Evolutionary conservation across 2,329 filamentous ascomycete genomes (phyloP).

Genomic region (Aureobasidium sp.): DNA sequence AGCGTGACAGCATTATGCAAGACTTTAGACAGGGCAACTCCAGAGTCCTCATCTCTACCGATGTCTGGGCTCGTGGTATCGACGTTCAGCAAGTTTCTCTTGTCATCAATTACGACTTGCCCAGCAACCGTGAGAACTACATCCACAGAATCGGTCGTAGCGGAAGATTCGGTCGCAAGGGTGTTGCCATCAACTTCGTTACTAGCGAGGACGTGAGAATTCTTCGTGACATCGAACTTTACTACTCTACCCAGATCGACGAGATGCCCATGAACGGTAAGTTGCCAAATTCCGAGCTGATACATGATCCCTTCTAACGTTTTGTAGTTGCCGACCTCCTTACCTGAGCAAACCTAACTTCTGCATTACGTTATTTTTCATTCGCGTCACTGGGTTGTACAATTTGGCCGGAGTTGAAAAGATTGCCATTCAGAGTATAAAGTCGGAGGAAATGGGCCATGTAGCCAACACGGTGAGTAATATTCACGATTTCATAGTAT

Average conservation of each 20-base stretch:
- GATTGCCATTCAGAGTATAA: background rate
- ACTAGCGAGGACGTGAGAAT: slow-evolving; percentile 97
- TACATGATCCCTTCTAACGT: background rate
- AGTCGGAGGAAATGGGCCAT: slow-evolving; percentile 17
- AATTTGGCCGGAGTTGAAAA: background rate
- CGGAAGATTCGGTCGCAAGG: slow-evolving; percentile 93
- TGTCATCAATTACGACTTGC: slow-evolving; percentile 98
- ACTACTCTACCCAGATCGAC: slow-evolving; percentile 94
- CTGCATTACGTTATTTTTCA: background rate
- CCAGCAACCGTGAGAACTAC: slow-evolving; percentile 98
- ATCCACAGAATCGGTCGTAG: slow-evolving; percentile 97
- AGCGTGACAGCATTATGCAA: slow-evolving; percentile 98
- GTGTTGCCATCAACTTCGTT: slow-evolving; percentile 99
- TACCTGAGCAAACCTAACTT: slow-evolving; percentile 21
- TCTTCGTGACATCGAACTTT: slow-evolving; percentile 91
- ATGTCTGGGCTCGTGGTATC: slow-evolving; percentile 97
- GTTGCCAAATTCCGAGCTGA: background rate
- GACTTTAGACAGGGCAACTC: slow-evolving; percentile 97
- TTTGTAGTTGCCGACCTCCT: slow-evolving; percentile 29
- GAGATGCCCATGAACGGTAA: slow-evolving; percentile 90
- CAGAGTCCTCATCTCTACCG: slow-evolving; percentile 91
- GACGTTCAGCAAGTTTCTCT: slow-evolving; percentile 97
- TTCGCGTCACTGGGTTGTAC: background rate
- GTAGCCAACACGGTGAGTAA: slow-evolving; percentile 18
- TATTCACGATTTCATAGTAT: background rate